Conservation (phyloP, 345 rosid species). For the Eucalyptus polyanthemos region DNA sequence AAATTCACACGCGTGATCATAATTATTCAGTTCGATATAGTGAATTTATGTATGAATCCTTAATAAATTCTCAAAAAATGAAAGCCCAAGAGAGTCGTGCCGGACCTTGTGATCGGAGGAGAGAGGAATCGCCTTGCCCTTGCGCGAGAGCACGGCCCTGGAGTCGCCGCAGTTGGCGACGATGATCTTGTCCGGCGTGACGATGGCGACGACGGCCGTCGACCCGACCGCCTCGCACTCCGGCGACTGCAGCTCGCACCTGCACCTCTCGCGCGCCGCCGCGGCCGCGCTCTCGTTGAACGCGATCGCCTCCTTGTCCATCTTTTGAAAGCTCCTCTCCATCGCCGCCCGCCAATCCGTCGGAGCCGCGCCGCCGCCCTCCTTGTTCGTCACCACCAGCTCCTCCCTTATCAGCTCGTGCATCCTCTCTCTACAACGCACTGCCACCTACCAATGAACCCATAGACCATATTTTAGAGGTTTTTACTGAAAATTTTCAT, state of each 20-base stretch:
- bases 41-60: background rate
- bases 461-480: background rate
- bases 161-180: conserved; percentile 96
- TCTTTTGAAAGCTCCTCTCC: conserved; percentile 23
- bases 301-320: conserved; percentile 24
- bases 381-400: background rate
- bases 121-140: conserved; percentile 58
- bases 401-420: conserved; percentile 31
- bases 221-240: conserved; percentile 68
- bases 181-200: conserved; percentile 52
- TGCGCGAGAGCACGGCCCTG: conserved; percentile 77
- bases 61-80: background rate
- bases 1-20: background rate
- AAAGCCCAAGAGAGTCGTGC: background rate
- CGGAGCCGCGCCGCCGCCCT: background rate
- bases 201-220: conserved; percentile 68
- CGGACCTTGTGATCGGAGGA: conserved; percentile 83
- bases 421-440: conserved; percentile 23
- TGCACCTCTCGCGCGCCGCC: background rate
- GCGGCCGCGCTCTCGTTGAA: background rate
- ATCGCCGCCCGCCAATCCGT: conserved; percentile 18
- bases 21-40: background rate
- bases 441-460: conserved; percentile 13
- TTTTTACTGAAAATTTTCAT: background rate
- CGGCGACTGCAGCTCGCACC: conserved; percentile 30